Conservation (phyloP, 2,329 filamentous ascomycete species). For the Sphaerulina populicola region DNA sequence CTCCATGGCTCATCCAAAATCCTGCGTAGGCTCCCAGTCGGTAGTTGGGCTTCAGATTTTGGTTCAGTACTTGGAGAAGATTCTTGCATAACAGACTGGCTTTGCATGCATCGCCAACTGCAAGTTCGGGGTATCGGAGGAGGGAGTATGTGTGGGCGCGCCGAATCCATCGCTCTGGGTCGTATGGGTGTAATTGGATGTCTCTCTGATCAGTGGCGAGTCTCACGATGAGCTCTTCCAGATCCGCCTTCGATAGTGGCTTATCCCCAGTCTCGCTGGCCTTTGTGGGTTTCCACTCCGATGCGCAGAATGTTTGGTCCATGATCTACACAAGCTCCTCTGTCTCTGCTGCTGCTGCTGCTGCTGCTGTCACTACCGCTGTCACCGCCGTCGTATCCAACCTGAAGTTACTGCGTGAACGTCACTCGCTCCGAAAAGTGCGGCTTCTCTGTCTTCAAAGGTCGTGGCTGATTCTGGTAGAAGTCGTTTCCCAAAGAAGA, state of each 20-base stretch:
- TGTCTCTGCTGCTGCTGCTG: no score
- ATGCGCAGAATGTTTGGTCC: slow-evolving; percentile 17
- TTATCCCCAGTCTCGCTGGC: slow-evolving; percentile 10
- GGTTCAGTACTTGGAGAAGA: slow-evolving; percentile 9
- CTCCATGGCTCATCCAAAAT: slow-evolving; percentile 26
- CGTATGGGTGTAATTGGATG: slow-evolving; percentile 22
- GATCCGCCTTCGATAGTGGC: not conserved
- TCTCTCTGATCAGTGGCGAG: slow-evolving; percentile 15
- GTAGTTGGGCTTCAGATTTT: slow-evolving; percentile 8
- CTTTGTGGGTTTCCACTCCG: slow-evolving; percentile 17
- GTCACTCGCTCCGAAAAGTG: no score
- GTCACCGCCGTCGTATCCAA: not conserved
- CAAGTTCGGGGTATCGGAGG: slow-evolving; percentile 27
- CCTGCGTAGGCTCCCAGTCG: slow-evolving; percentile 22
- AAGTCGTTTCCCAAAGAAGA: no score
- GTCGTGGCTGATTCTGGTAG: no score
- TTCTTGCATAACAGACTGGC: slow-evolving; percentile 18
- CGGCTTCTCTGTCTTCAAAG: no score
- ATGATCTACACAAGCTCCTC: slow-evolving; percentile 6
- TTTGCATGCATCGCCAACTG: slow-evolving; percentile 26
- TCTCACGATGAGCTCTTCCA: slow-evolving; percentile 1
- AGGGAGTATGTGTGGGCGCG: slow-evolving; percentile 17
- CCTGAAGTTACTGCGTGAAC: not conserved
- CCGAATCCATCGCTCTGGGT: slow-evolving; percentile 22
- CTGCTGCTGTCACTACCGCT: not conserved